Base-by-base conservation (phyloP, 805 yeast species). In the Yamadazyma nakazawae region DNA sequence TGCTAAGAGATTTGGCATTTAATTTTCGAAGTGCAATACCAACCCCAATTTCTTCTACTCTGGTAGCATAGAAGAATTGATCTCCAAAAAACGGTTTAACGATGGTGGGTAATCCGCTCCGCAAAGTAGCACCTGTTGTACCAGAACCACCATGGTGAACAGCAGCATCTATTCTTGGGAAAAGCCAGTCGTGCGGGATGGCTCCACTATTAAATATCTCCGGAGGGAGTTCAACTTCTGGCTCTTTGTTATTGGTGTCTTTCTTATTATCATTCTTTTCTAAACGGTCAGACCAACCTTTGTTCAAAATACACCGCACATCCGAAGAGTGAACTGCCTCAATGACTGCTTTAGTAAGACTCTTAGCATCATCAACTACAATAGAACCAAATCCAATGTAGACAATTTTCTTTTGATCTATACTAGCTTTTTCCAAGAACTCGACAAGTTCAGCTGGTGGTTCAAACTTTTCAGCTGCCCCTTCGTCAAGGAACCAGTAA, bases 121-220 rank as follows among this genome's bases (percentile, higher is more conserved):
- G 72, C 45, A 92, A 63, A 2, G 95, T 78, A 0, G 97, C 96
- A 7, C 98, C 98, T 0, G 97, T 92, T 0, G 97, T 88, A 1
- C 98, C 98, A 0, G 96, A 85, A 0, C 98, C 98, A 34, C 98
- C 98, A 62, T 92, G 98, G 61, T 92, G 98, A 3, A 92, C 97
- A 0, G 96, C 96, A 0, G 92, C 97, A 66, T 92, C 96, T 37
- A 92, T 72, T 50, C 80, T 81, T 0, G 92, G 85, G 65, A 92
- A 92, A 32, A 92, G 68, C 98, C 98, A 92, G 60, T 90, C 96
- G 61, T 92, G 98, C 0, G 97, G 96, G 12, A 88, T 73, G 9
- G 83, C 61, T 2, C 94, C 94, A 6, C 88, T 70, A 52, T 80
- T 81, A 59, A 68, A 87, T 2, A 92, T 77, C 54, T 81, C 82